These are phyloP conservation scores for Aspergillus brasiliensis DNA, from an alignment of 2,329 filamentous ascomycete species.

Conservation along the genomic window DNA sequence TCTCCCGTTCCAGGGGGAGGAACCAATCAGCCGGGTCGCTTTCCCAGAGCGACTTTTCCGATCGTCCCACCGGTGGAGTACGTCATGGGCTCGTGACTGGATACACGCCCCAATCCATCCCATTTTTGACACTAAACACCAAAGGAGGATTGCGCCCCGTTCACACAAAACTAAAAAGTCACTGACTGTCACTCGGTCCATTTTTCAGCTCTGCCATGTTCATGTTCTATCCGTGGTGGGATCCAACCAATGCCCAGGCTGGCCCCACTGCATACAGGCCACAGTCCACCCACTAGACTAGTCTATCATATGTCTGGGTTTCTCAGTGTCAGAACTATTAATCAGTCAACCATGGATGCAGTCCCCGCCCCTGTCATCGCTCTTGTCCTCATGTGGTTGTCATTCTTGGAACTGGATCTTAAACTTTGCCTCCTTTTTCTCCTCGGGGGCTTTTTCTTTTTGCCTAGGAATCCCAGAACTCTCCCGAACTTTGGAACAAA, in stretches of 20 bases:
- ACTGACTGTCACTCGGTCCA: slow-evolving; percentile 9
- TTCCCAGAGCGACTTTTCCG: slow-evolving; percentile 16
- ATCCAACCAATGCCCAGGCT: slow-evolving; percentile 2
- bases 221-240: slow-evolving; percentile 1
- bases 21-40: slow-evolving; percentile 18
- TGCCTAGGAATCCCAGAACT: slow-evolving; percentile 6
- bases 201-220: slow-evolving; percentile 8
- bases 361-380: slow-evolving; percentile 14
- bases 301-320: slow-evolving; percentile 5
- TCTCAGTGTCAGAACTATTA: slow-evolving; percentile 6
- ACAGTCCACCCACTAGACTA: background rate
- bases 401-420: slow-evolving; percentile 16
- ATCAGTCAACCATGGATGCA: slow-evolving; percentile 10
- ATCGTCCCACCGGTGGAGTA: slow-evolving; percentile 21
- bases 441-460: too few relatives aligned
- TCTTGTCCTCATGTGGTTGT: slow-evolving; percentile 17
- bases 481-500: slow-evolving; percentile 14
- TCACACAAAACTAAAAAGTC: slow-evolving; percentile 6
- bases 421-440: slow-evolving; percentile 3
- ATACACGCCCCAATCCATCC: slow-evolving; percentile 14
- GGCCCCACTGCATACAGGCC: slow-evolving; percentile 4
- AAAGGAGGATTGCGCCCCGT: slow-evolving; percentile 3
- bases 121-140: background rate
- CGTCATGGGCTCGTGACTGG: slow-evolving; percentile 10
- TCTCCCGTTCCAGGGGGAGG: slow-evolving; percentile 9